These are phyloP conservation scores for Xylaria castorea DNA, from an alignment of 495 filamentous ascomycete species.

Conservation along the genomic window DNA sequence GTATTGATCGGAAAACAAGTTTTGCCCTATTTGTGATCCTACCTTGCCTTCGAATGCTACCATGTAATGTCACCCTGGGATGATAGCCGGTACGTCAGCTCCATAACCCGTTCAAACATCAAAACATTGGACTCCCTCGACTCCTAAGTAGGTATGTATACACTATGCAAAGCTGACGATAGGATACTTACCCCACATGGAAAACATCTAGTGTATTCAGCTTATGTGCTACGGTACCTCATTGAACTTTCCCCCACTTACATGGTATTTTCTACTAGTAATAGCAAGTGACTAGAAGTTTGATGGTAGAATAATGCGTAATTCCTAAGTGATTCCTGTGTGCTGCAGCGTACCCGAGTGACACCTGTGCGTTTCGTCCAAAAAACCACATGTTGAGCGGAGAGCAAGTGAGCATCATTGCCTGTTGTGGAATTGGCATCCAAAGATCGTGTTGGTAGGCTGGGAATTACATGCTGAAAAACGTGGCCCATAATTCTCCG, in stretches of 20 bases:
- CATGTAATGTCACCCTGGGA: constrained; percentile 13
- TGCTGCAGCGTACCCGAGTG: neutral
- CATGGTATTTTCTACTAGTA: neutral
- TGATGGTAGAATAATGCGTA: neutral
- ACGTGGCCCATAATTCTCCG: constrained; percentile 22
- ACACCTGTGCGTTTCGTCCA: neutral
- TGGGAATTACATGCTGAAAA: constrained; percentile 16
- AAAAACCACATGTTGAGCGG: neutral
- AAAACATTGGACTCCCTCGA: constrained; percentile 6
- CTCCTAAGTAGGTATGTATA: too few species aligned
- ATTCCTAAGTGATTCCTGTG: neutral
- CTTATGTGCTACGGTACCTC: neutral
- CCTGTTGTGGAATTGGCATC: constrained; percentile 16
- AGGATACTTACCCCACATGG: neutral
- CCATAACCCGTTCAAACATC: neutral
- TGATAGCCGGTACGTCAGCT: neutral
- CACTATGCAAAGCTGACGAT: neutral
- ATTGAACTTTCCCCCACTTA: neutral
- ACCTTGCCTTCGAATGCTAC: constrained; percentile 16
- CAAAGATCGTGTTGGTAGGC: constrained; percentile 3
- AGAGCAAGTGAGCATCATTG: constrained; percentile 12
- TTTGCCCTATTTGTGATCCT: constrained; percentile 10
- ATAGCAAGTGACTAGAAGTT: neutral
- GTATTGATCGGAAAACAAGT: constrained; percentile 14
- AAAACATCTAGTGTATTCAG: neutral